phyloP scores from a whole-genome alignment of 179 eudicot species.

The Silene coronaria region DNA sequence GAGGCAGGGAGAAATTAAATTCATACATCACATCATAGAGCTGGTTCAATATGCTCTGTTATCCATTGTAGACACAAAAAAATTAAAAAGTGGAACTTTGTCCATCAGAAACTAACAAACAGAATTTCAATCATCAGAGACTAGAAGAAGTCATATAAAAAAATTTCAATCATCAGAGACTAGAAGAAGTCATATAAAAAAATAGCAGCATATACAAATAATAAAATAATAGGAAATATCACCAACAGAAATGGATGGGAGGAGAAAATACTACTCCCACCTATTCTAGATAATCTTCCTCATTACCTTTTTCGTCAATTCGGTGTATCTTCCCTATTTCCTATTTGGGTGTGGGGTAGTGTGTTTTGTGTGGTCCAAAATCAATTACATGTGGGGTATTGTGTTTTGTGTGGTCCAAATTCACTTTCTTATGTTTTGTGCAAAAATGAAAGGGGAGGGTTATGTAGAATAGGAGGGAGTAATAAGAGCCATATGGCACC shows the following conservation, averaged over 20 bases:
- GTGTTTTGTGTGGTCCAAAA: too few species aligned
- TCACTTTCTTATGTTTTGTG: too few species aligned
- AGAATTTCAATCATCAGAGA: not conserved
- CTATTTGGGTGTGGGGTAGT: too few species aligned
- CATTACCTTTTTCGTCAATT: too few species aligned
- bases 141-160: not conserved
- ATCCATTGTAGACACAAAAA: constrained; percentile 14
- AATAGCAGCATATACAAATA: not conserved
- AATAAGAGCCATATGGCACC: not conserved
- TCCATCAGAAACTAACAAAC: not conserved
- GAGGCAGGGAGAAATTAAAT: constrained; percentile 85
- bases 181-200: too few species aligned
- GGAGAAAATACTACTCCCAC: not conserved
- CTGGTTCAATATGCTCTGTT: constrained; percentile 92
- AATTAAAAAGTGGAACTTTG: not conserved
- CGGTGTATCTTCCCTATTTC: too few species aligned
- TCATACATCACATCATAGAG: constrained; percentile 93
- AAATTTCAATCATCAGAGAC: not conserved
- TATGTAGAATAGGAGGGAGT: not conserved
- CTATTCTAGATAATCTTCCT: too few species aligned
- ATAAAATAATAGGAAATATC: not conserved
- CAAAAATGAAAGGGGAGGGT: too few species aligned
- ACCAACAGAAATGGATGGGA: not conserved
- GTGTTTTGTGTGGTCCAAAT: too few species aligned
- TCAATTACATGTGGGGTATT: too few species aligned